Base-by-base conservation (phyloP, 2,329 filamentous ascomycete species). In the Metarhizium sp. region DNA sequence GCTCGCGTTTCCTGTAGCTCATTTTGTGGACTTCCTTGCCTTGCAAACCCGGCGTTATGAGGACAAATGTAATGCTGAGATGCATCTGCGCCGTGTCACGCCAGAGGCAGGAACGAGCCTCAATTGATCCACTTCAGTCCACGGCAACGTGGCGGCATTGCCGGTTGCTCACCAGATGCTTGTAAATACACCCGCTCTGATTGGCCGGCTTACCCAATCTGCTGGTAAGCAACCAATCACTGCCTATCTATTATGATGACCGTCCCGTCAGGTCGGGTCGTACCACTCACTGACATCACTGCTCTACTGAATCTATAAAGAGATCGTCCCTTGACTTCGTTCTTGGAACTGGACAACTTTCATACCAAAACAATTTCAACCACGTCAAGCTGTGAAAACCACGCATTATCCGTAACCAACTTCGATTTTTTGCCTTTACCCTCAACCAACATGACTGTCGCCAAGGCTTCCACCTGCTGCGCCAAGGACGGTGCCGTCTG, bases 381-480 rank as follows among this genome's bases (percentile, higher is more conserved):
- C n/a, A 20, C 42, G 42, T 6, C 7, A 47, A 46, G 25, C 30
- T 10, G 38, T 32, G 29, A 53, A 53, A 52, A 36, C 32, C 32
- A 34, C 10, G 25, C 32, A 34, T 38, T 20, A 36, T 51, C 30
- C 6, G 29, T 25, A 25, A 25, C 4, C 25, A 25, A 25, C 25
- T 5, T 42, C 42, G 42, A 20, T 10, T 32, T n/a, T 25, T 36
- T 48, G 6, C 47, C 43, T 11, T 4, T 18, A 45, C 20, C 18
- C 13, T 14, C 56, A 40, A n/a, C 10, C 62, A 69, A 51, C 62
- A 73, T 72, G 68, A 64, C 66, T 36, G 59, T 63, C 63, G 59
- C 66, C 64, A 72, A 71, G 63, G 63, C 72, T 42, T 72, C 76
- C 55, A 82, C 77, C 62, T 83, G 80, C 78, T 82, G 80, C 71